These are phyloP conservation scores for Capsicum baccatum DNA, from an alignment of 257 asterid species.

Conservation along the genomic window DNA sequence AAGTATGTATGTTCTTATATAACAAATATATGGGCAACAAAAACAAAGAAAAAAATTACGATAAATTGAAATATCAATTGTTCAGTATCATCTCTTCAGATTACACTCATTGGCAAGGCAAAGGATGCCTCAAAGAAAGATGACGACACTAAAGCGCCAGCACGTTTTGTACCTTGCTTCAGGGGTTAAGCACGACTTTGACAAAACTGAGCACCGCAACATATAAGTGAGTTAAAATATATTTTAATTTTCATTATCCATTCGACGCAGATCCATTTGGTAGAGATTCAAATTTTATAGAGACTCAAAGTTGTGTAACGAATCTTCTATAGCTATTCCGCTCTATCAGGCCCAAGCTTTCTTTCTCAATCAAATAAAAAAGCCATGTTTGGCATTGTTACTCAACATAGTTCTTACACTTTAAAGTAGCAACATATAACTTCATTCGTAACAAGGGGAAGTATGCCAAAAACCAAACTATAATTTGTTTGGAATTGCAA, in stretches of 20 bases:
- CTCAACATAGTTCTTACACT: background rate
- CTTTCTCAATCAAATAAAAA: background rate
- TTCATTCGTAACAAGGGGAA: background rate
- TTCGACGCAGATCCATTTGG: background rate
- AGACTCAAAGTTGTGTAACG: background rate
- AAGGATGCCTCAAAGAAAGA: background rate
- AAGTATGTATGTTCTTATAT: background rate
- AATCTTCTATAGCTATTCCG: background rate
- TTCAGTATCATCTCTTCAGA: background rate
- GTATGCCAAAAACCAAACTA: background rate
- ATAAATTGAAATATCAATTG: background rate
- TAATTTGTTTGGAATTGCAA: background rate
- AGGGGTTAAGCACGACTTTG: too few species aligned
- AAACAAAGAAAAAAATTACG: background rate
- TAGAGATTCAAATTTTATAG: background rate
- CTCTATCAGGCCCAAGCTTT: background rate
- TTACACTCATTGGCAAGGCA: background rate
- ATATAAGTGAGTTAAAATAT: background rate
- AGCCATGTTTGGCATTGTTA: background rate
- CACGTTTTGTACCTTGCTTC: too few species aligned
- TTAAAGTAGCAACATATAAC: background rate
- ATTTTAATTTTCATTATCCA: background rate
- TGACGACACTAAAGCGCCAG: background rate
- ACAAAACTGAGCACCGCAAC: background rate
- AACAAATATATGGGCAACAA: background rate